These are phyloP conservation scores for Echinosophora koreensis DNA, from an alignment of 306 rosid species.

Conservation along the genomic window DNA sequence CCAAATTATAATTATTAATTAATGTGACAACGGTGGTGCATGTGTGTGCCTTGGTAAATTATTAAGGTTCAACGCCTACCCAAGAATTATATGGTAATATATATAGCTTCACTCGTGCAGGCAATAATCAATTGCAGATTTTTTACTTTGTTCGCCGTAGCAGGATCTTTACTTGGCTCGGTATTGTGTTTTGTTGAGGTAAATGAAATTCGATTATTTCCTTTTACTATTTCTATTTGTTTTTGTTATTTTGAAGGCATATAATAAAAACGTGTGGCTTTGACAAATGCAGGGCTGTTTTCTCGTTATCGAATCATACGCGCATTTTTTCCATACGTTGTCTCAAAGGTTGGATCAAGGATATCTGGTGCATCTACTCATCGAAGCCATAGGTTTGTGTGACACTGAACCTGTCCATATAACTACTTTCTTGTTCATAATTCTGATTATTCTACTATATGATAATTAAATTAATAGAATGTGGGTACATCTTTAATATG, in stretches of 20 bases:
- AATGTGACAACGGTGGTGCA: too few relatives aligned
- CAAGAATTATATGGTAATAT: background rate
- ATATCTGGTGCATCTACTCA: slow-evolving; percentile 52
- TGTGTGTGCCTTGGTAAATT: too few relatives aligned
- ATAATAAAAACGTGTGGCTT: background rate
- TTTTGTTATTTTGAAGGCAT: background rate
- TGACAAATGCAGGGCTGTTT: slow-evolving; percentile 50
- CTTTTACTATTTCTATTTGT: too few relatives aligned
- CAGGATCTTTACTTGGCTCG: slow-evolving; percentile 59
- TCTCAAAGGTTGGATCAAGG: slow-evolving; percentile 47
- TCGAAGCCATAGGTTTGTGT: slow-evolving; percentile 56
- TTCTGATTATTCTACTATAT: background rate
- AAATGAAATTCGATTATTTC: background rate
- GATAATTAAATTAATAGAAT: background rate
- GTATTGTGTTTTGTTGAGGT: slow-evolving; percentile 59
- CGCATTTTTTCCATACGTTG: slow-evolving; percentile 43
- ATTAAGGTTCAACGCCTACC: too few relatives aligned
- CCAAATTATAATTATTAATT: too few relatives aligned
- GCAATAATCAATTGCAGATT: slow-evolving; percentile 58
- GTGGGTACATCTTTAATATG: background rate
- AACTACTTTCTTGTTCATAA: background rate
- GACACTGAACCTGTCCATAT: background rate
- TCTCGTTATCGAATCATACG: slow-evolving; percentile 50
- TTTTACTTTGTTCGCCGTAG: slow-evolving; percentile 54
- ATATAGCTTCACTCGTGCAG: slow-evolving; percentile 39